Evolutionary conservation across 176 grass and related monocot genomes (phyloP).

Genomic region (maize (Zea mays)): DNA sequence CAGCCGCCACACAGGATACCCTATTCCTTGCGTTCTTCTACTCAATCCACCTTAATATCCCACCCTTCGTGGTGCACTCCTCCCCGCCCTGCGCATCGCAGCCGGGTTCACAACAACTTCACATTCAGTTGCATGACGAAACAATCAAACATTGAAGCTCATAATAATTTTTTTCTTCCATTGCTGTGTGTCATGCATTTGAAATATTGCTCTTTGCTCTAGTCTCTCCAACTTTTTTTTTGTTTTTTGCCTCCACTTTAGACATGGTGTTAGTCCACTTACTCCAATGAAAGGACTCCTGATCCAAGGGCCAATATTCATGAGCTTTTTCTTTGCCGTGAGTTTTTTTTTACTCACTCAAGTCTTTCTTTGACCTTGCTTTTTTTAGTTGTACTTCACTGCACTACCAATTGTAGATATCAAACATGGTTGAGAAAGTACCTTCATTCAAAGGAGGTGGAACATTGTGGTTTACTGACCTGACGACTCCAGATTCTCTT

Average conservation of each 20-base stretch:
- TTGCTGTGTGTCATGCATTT: constrained; percentile 32
- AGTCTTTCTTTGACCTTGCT: constrained; percentile 24
- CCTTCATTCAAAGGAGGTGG: constrained; percentile 93
- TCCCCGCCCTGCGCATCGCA: too few species aligned
- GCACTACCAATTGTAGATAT: constrained; percentile 54
- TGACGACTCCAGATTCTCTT: constrained; percentile 76
- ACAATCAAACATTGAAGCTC: constrained; percentile 16
- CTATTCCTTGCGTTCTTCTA: too few species aligned
- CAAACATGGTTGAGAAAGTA: constrained; percentile 92
- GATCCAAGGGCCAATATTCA: constrained; percentile 79
- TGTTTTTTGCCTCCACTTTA: constrained; percentile 31
- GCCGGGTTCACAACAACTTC: too few species aligned
- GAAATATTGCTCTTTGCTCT: constrained; percentile 13
- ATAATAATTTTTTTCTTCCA: background rate
- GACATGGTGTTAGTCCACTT: constrained; percentile 82
- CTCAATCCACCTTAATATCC: too few species aligned
- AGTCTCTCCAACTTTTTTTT: constrained; percentile 36
- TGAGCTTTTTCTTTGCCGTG: constrained; percentile 96
- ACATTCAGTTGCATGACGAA: background rate
- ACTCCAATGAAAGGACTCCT: constrained; percentile 78
- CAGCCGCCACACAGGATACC: too few species aligned
- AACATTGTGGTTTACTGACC: constrained; percentile 87
- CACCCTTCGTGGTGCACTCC: too few species aligned
- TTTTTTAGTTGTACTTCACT: background rate
- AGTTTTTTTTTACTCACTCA: constrained; percentile 37